Base-by-base conservation (phyloP, 75 land plant genomes). In the Ceratopteris richardii region DNA sequence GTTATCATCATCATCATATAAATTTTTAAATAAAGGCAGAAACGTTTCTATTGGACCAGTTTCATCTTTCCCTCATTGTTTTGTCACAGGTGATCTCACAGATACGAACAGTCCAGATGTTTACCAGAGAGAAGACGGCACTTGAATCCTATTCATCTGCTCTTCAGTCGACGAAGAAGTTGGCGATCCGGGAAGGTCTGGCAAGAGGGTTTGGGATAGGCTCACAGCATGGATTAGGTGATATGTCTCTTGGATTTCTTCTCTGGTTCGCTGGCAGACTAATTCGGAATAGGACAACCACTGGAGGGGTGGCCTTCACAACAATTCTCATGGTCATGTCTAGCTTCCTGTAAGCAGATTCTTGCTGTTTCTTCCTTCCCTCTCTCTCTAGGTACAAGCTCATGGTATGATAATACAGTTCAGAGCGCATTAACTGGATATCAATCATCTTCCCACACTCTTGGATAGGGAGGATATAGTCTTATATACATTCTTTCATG, bases 201-300 rank as follows among this genome's bases (percentile, higher is more conserved):
- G 77, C 88, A 10, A 90, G 82, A 31, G 99, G 99, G 17, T 23
- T 95, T 21, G 97, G 97, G 23, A 41, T 90, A 26, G 97, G 97
- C 4, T 65, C 77, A 0, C 81, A 85, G 3, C 86, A 79, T 52
- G 85, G 86, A 57, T 73, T 83, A 36, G 83, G 86, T 9, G 80
- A 86, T 64, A 81, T 87, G 53, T 85, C 82, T 62, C 90, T 90
- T 63, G 85, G 97, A 0, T 78, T 95, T 31, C 72, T 90, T 11
- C 68, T 86, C 4, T 95, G 99, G 99, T 95, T 86, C 60, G 92
- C 91, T 11, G 96, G 96, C 7, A 56, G 66, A 50, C 81, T 90
- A 9, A 84, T 95, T 26, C 61, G 83, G 44, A 79, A 80, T 31
- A 86, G 88, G 25, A 66, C 57, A 28, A 80, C 92, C 25, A 82